These are phyloP conservation scores for Bretziella fagacearum DNA, from an alignment of 2,329 filamentous ascomycete genomes.

Conservation along the genomic window DNA sequence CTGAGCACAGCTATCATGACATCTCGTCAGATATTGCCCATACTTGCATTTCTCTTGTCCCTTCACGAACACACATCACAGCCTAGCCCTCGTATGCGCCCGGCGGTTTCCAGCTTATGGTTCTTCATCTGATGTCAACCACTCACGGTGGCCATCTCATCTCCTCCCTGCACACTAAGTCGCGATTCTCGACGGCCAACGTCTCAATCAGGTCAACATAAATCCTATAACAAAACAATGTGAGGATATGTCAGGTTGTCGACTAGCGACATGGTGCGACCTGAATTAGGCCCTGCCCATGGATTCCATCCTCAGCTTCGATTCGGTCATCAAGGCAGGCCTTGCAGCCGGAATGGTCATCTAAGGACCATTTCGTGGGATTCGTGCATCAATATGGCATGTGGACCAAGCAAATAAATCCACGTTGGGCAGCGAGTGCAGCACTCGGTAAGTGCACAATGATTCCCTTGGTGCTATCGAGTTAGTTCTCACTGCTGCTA, in stretches of 20 bases:
- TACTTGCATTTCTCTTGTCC: no score
- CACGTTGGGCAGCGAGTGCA: constrained; percentile 8
- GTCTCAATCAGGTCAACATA: background rate
- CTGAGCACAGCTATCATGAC: no score
- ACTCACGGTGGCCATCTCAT: background rate
- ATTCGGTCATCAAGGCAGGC: background rate
- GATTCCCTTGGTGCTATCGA: background rate
- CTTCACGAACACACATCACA: no score
- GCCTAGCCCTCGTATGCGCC: no score
- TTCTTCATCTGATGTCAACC: background rate
- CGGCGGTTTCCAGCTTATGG: no score
- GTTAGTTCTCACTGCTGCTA: background rate
- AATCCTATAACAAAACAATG: background rate
- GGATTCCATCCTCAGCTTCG: background rate
- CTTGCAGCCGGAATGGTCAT: background rate
- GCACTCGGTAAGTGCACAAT: background rate
- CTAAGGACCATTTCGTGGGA: constrained; percentile 6
- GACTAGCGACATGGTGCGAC: background rate
- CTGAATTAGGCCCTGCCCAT: background rate
- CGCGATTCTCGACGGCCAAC: background rate
- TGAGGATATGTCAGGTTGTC: background rate
- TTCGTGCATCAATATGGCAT: constrained; percentile 11
- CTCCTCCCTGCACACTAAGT: background rate
- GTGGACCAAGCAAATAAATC: constrained; percentile 9
- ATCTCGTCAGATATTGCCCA: no score